These are phyloP conservation scores for Globisporangium uncinulatum DNA, from an alignment of 352 stramenopile genomes.

Conservation along the genomic window DNA sequence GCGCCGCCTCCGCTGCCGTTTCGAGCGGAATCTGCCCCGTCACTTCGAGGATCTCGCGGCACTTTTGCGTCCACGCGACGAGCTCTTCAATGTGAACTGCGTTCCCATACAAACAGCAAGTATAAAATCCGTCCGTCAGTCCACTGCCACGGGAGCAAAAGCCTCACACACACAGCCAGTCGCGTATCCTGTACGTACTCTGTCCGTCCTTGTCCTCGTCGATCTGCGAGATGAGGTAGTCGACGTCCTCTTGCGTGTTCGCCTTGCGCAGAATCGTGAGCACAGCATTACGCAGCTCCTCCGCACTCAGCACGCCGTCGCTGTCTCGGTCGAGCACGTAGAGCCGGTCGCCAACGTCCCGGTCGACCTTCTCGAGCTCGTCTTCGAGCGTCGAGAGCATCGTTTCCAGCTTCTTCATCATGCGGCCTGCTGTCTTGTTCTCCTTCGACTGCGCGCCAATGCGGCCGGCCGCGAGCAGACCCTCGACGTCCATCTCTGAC, in stretches of 20 bases:
- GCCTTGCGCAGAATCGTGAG: slow-evolving; percentile 93
- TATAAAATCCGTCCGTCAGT: no score
- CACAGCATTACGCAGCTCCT: slow-evolving; percentile 94
- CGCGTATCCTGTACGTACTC: slow-evolving; percentile 35
- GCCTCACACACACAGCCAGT: no score
- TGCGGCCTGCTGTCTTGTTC: slow-evolving; percentile 86
- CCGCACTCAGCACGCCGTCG: slow-evolving; percentile 92
- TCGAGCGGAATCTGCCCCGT: slow-evolving; percentile 73
- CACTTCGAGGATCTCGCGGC: slow-evolving; percentile 84
- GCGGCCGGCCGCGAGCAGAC: slow-evolving; percentile 64
- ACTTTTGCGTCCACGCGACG: slow-evolving; percentile 83
- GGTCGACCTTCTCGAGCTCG: slow-evolving; percentile 93
- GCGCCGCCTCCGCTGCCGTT: slow-evolving; percentile 4
- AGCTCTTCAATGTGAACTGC: slow-evolving; percentile 92
- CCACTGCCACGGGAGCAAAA: no score
- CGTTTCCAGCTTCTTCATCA: slow-evolving; percentile 90
- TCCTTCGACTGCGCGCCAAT: slow-evolving; percentile 75
- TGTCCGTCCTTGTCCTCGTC: slow-evolving; percentile 88
- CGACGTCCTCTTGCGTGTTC: slow-evolving; percentile 93
- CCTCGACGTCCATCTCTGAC: slow-evolving; percentile 86
- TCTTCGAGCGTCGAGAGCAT: slow-evolving; percentile 94
- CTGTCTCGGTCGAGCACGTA: slow-evolving; percentile 97
- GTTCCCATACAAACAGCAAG: slow-evolving; percentile 12
- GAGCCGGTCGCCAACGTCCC: slow-evolving; percentile 96
- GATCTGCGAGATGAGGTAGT: slow-evolving; percentile 92